Base-by-base conservation (phyloP, 1,139 yeast species). In the Kodamaea alishanica region DNA sequence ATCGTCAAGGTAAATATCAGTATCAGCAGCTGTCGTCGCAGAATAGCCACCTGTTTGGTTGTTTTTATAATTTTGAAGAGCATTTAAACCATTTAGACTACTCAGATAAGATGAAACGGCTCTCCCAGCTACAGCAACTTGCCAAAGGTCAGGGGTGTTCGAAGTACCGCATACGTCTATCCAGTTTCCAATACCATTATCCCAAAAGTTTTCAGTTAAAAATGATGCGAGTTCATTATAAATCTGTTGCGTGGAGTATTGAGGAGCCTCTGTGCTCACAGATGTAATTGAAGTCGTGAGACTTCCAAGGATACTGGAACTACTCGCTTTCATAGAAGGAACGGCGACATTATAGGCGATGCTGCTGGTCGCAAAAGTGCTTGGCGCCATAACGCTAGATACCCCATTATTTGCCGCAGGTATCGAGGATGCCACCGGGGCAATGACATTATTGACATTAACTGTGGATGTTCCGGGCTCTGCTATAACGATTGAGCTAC, bases 1-100 rank as follows among this genome's bases (percentile, higher is more conserved):
- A 44, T 66, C 72, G 44, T 66, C 72, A 10, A 56, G 56, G 42
- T 66, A 66, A 15, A 66, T 53, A 34, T 65, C 68, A 9, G 43
- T 46, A 39, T 58, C 55, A 15, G 52, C 54, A 3, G 57, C 63
- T 6, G 59, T 60, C n/a, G 60, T 45, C 1, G 71, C 65, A n/a
- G 65, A 58, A 39, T 49, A 66, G 2, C 60, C 70, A 5, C 60
- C 63, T 6, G 35, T 11, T 3, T 37, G 24, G 4, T 37, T 7
- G 32, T 47, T 50, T 31, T 45, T 41, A 38, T 50, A 45, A 7
- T 35, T 29, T 6, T 23, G 9, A 15, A 48, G 30, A 8, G 39
- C 37, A 2, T 29, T 8, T 11, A 41, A 23, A 2, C 40, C 39
- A n/a, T 39, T 24, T 7, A 25, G 22, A 6, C 40, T 37, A n/a